These are phyloP conservation scores for Wallacemonas sp. DNA, from an alignment of 208 protist genomes.

Conservation along the genomic window DNA sequence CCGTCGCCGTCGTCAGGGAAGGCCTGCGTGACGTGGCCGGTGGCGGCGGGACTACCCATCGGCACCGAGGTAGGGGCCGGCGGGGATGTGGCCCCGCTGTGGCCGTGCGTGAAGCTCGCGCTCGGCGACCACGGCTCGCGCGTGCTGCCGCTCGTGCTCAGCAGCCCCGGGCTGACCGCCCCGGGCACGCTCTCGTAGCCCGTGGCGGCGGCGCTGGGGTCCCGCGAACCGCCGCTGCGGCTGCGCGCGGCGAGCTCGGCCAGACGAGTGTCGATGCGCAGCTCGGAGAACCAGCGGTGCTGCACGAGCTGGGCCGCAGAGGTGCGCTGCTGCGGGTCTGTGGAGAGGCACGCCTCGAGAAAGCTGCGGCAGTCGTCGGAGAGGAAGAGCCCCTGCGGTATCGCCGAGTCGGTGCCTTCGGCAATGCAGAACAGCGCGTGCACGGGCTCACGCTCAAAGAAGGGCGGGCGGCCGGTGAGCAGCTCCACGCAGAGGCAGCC, in stretches of 20 bases:
- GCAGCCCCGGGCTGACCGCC: background rate
- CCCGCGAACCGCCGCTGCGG: conserved; percentile 24
- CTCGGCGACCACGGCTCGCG: conserved; percentile 12
- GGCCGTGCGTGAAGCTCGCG: background rate
- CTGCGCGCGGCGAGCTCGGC: conserved; percentile 21
- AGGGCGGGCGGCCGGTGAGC: conserved; percentile 72
- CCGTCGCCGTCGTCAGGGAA: conserved; percentile 13
- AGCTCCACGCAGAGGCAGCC: conserved; percentile 79
- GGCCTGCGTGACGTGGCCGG: background rate
- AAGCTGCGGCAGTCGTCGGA: conserved; percentile 59
- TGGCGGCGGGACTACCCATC: background rate
- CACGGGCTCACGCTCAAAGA: conserved; percentile 59
- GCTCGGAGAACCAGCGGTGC: conserved; percentile 59
- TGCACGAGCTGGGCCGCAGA: conserved; percentile 45
- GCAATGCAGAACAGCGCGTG: conserved; percentile 75
- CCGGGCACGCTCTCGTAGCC: background rate
- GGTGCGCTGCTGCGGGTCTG: conserved; percentile 45
- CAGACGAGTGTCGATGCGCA: conserved; percentile 24
- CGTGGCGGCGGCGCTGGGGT: background rate
- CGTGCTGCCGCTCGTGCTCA: background rate
- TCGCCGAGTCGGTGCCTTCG: conserved; percentile 34
- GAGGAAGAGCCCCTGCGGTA: conserved; percentile 31
- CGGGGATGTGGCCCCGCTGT: background rate
- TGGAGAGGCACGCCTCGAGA: conserved; percentile 54
- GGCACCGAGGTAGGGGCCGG: too few species aligned